Conservation (phyloP, 2,329 filamentous ascomycete species). For the Colletotrichum euphorbiae region DNA sequence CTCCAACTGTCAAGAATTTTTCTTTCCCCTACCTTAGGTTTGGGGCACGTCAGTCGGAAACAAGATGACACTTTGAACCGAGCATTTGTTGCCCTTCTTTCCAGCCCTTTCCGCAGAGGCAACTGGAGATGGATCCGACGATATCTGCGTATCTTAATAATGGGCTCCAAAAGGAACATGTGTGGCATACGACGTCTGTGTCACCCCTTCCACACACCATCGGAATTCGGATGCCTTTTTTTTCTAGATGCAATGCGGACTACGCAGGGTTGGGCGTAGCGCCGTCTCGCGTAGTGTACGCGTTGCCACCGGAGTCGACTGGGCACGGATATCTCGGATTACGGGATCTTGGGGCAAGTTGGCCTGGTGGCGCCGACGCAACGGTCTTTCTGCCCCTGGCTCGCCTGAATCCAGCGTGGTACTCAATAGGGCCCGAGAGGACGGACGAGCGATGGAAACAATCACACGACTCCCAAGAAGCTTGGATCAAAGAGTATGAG, state of each 20-base stretch:
- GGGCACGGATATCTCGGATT: slow-evolving; percentile 19
- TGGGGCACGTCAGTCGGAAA: background rate
- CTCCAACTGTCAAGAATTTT: background rate
- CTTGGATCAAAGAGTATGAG: background rate
- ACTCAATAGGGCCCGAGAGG: background rate
- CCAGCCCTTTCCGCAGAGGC: background rate
- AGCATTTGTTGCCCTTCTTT: slow-evolving; percentile 25
- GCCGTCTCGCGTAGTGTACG: background rate
- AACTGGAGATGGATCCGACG: slow-evolving; percentile 13
- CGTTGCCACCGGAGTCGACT: slow-evolving; percentile 11
- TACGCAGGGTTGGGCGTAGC: slow-evolving; percentile 13
- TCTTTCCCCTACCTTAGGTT: background rate
- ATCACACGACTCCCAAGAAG: background rate
- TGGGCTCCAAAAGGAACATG: slow-evolving; percentile 1
- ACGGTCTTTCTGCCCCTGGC: background rate
- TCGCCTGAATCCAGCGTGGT: slow-evolving; percentile 16
- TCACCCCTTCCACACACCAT: slow-evolving; percentile 18
- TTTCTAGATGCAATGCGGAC: background rate
- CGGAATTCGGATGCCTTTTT: slow-evolving; percentile 27
- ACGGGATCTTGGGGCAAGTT: slow-evolving; percentile 19
- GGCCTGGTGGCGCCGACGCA: slow-evolving; percentile 27
- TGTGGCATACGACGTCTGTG: slow-evolving; percentile 17
- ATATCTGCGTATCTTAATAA: slow-evolving; percentile 34
- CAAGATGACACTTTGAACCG: slow-evolving; percentile 6
- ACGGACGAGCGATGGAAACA: slow-evolving; percentile 5